These are phyloP conservation scores for Picochlorum sp. DNA, from an alignment of 139 green algal species.

Conservation along the genomic window DNA sequence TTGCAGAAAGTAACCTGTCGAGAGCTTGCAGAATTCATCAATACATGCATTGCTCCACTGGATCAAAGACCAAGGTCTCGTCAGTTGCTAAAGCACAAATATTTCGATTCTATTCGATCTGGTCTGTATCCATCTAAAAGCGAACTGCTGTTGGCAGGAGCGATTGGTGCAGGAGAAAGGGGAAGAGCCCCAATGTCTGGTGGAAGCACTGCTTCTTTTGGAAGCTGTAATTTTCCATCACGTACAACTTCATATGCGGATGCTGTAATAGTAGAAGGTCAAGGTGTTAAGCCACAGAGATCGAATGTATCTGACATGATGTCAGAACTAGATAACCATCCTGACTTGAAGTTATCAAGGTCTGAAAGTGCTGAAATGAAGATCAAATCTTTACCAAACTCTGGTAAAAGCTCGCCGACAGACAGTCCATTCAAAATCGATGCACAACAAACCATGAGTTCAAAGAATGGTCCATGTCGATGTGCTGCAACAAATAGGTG, in stretches of 20 bases:
- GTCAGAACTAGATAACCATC: not conserved
- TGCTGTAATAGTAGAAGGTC: not conserved
- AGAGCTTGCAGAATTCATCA: conserved; percentile 79
- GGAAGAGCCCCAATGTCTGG: not conserved
- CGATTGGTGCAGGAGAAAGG: not conserved
- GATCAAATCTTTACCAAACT: not conserved
- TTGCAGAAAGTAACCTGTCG: conserved; percentile 67
- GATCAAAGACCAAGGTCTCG: conserved; percentile 60
- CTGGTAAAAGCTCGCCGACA: no score
- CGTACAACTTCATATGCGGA: not conserved
- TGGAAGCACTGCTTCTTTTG: not conserved
- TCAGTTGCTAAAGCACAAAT: conserved; percentile 85
- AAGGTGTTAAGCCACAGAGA: not conserved
- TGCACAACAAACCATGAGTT: no score
- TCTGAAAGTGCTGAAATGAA: not conserved
- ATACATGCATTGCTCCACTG: conserved; percentile 68
- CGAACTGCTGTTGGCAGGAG: conserved; percentile 1
- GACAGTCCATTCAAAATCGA: conserved; percentile 6
- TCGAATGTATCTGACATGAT: conserved; percentile 20
- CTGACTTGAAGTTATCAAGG: not conserved
- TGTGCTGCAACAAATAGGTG: conserved; percentile 16
- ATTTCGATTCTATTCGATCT: conserved; percentile 69
- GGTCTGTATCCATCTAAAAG: not conserved
- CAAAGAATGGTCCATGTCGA: not conserved
- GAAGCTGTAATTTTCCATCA: not conserved